Conservation (phyloP, 768 basidiomycete species). For the Amanita phalloides region DNA sequence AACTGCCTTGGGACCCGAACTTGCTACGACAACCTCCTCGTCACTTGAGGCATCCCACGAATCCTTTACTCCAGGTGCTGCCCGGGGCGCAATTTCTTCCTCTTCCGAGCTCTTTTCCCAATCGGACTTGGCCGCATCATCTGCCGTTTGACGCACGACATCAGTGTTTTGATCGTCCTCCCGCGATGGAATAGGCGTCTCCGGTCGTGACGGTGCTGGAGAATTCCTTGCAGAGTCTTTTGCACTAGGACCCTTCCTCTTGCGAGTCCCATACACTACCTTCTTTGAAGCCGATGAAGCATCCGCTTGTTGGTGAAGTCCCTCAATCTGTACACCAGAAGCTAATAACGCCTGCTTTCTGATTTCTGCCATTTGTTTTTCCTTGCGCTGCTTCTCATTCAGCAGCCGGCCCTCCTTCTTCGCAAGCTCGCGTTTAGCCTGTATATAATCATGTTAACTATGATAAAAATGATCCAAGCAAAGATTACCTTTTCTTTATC, state of each 20-base stretch:
- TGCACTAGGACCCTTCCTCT: constrained; percentile 53
- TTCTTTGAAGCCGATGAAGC: constrained; percentile 47
- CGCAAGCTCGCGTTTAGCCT: constrained; percentile 83
- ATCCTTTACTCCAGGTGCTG: constrained; percentile 25
- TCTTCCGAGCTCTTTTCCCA: constrained; percentile 71
- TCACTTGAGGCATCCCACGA: constrained; percentile 43
- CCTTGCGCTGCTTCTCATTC: constrained; percentile 97
- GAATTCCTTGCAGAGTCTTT: constrained; percentile 44
- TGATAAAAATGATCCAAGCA: constrained; percentile 2
- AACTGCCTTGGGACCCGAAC: constrained; percentile 5
- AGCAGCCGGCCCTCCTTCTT: constrained; percentile 92
- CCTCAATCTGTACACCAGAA: constrained; percentile 85
- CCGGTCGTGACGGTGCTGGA: constrained; percentile 43
- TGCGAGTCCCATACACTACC: constrained; percentile 74
- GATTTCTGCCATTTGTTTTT: constrained; percentile 82
- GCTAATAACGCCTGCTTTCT: constrained; percentile 85
- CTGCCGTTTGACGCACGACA: constrained; percentile 8
- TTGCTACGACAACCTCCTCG: constrained; percentile 22
- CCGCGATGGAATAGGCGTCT: constrained; percentile 30
- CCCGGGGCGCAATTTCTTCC: constrained; percentile 20
- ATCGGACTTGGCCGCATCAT: constrained; percentile 24
- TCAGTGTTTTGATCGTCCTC: constrained; percentile 19
- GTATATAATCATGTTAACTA: constrained; percentile 5
- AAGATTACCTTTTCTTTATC: constrained; percentile 74
- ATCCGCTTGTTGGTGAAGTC: constrained; percentile 43